phyloP scores from a whole-genome alignment of 495 filamentous ascomycete genomes.

The Penicillium taxi region DNA sequence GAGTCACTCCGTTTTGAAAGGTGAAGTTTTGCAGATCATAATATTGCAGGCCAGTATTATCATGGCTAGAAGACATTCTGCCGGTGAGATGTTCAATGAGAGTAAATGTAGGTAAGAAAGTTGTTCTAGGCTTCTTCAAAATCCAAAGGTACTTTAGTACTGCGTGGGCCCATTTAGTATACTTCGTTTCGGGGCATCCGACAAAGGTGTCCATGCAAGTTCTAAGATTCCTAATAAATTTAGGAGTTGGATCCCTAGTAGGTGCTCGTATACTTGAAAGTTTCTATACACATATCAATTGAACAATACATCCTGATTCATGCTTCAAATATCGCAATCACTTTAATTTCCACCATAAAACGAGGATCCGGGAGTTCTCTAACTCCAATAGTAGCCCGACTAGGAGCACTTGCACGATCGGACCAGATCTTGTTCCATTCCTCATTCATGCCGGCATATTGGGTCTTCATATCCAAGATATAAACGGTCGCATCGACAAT shows the following conservation, averaged over 20 bases:
- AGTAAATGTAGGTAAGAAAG: too few relatives aligned
- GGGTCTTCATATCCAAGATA: constrained; percentile 26
- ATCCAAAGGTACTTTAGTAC: too few relatives aligned
- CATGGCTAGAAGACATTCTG: constrained; percentile 2
- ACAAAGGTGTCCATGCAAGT: too few relatives aligned
- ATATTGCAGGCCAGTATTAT: constrained; percentile 21
- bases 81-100: not conserved
- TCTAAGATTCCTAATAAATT: too few relatives aligned
- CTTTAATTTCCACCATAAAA: constrained; percentile 31
- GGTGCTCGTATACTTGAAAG: too few relatives aligned
- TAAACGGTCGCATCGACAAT: constrained; percentile 30
- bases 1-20: constrained; percentile 25
- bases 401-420: constrained; percentile 24
- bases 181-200: too few relatives aligned
- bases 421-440: constrained; percentile 33
- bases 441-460: constrained; percentile 35
- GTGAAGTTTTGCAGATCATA: constrained; percentile 30
- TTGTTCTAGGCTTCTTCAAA: too few relatives aligned
- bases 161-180: too few relatives aligned
- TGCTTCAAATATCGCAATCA: constrained; percentile 16
- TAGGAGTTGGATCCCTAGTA: too few relatives aligned
- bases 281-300: too few relatives aligned
- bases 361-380: constrained; percentile 27
- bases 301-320: too few relatives aligned
- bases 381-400: constrained; percentile 28